phyloP scores from a whole-genome alignment of 2,329 filamentous ascomycete genomes.

The Venturia effusa region DNA sequence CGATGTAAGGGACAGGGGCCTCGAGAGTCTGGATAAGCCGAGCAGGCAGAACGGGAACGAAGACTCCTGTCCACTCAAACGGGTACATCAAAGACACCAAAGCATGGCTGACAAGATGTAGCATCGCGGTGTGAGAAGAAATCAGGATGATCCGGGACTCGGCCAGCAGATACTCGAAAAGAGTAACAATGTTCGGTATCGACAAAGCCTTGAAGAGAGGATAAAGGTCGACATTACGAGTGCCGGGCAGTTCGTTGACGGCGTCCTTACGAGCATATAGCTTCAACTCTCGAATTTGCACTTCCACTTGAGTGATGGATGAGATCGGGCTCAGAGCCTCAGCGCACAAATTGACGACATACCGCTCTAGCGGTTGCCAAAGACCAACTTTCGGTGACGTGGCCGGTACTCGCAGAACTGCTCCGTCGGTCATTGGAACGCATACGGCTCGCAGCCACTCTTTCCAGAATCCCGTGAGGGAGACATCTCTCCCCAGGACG shows the following conservation, averaged over 20 bases:
- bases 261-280: slow-evolving; percentile 91
- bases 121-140: slow-evolving; percentile 91
- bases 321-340: slow-evolving; percentile 86
- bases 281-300: slow-evolving; percentile 78
- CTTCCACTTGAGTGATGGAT: slow-evolving; percentile 91
- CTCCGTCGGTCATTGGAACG: slow-evolving; percentile 92
- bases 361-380: slow-evolving; percentile 94
- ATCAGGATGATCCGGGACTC: slow-evolving; percentile 94
- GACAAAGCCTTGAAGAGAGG: slow-evolving; percentile 84
- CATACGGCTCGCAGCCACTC: slow-evolving; percentile 91
- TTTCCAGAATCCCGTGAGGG: slow-evolving; percentile 89
- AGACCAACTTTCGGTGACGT: slow-evolving; percentile 84
- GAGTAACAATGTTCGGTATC: slow-evolving; percentile 79
- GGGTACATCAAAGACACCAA: slow-evolving; percentile 78
- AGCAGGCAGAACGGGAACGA: slow-evolving; percentile 83
- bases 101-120: slow-evolving; percentile 86
- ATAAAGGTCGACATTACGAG: slow-evolving; percentile 84
- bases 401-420: slow-evolving; percentile 68
- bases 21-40: slow-evolving; percentile 83
- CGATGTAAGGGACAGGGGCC: slow-evolving; percentile 92
- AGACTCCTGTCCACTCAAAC: slow-evolving; percentile 84
- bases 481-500: slow-evolving; percentile 73
- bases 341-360: slow-evolving; percentile 92
- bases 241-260: slow-evolving; percentile 82
- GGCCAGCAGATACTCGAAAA: slow-evolving; percentile 86